Evolutionary conservation across 2,329 filamentous ascomycete species (phyloP).

Genomic region (Stemphylium beticola): DNA sequence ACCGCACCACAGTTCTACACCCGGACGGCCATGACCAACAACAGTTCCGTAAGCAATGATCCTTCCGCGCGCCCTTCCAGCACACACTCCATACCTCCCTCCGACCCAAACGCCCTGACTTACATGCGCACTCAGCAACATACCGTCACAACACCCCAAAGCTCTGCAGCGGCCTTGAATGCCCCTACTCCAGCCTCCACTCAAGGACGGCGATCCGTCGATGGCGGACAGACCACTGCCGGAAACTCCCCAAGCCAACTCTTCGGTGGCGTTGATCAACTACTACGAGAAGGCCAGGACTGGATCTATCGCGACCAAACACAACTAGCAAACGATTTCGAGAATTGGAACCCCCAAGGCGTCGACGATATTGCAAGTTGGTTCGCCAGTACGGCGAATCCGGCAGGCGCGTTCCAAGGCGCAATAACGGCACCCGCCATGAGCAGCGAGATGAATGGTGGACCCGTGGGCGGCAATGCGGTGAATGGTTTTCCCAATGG

Average conservation of each 20-base stretch:
- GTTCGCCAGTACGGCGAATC: slow-evolving; percentile 32
- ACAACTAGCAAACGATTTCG: slow-evolving; percentile 66
- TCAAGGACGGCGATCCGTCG: slow-evolving; percentile 34
- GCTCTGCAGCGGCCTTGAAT: slow-evolving; percentile 17
- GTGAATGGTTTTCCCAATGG: slow-evolving; percentile 18
- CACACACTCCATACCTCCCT: slow-evolving; percentile 40
- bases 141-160: slow-evolving; percentile 20
- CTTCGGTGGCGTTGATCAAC: slow-evolving; percentile 65
- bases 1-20: slow-evolving; percentile 35
- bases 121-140: slow-evolving; percentile 42
- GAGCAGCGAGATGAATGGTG: slow-evolving; percentile 23
- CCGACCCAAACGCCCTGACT: slow-evolving; percentile 38
- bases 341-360: slow-evolving; percentile 60
- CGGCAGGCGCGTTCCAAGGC: slow-evolving; percentile 11
- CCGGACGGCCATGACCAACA: slow-evolving; percentile 23
- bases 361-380: slow-evolving; percentile 41
- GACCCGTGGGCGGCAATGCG: slow-evolving; percentile 19
- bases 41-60: slow-evolving; percentile 28
- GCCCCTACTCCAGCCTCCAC: slow-evolving; percentile 33
- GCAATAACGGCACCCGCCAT: not conserved
- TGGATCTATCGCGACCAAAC: slow-evolving; percentile 68
- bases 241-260: slow-evolving; percentile 57
- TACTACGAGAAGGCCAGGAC: slow-evolving; percentile 68
- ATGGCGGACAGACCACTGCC: slow-evolving; percentile 30
- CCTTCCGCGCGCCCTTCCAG: slow-evolving; percentile 35